Base-by-base conservation (phyloP, 1,284 basidiomycete genomes). In the Vanrija sp. region DNA sequence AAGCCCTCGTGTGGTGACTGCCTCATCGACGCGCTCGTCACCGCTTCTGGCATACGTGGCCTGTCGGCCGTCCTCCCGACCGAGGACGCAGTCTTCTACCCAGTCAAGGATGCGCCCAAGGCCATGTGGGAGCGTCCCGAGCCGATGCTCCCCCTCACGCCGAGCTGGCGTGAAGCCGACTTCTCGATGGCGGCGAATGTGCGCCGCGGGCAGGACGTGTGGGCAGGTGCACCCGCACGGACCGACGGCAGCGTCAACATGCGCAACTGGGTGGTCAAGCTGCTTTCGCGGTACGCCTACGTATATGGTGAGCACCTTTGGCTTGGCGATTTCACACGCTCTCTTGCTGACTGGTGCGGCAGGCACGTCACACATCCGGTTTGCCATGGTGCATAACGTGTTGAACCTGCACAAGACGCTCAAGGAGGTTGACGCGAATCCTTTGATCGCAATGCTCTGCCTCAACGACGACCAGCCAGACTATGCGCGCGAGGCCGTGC, bases 1-100 rank as follows among this genome's bases (percentile, higher is more conserved):
- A 46, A 66, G 39, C 65, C 65, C 26, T 21, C 58, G 19, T 77
- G 75, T 49, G 76, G 75, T 9, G 75, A 76, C 55, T 78, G 76
- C 54, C 54, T 76, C 16, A 71, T 77, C 49, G 60, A 55, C 16
- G 69, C 66, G 5, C 58, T 78, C 15, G 49, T 75, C 19, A 54
- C 53, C 14, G 57, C 63, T 8, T 74, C 71, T 10, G 76, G 75
- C 10, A 49, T 59, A 39, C 63, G 64, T 6, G 76, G 75, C 1
- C 52, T 78, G 6, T 61, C 62, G 10, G 75, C 73, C 0, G 68
- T 78, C 57, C 53, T 78, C 12, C 77, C 77, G 6, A 23, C 29
- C 5, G 42, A 19, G 5, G 59, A 65, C 19, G 52, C 62, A 38
- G 28, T 58, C 15, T 61, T 49, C 34, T 51, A 57, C 23, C 60